Evolutionary conservation across 2,329 filamentous ascomycete species (phyloP).

Genomic region (Fusarium solani-melongenae): DNA sequence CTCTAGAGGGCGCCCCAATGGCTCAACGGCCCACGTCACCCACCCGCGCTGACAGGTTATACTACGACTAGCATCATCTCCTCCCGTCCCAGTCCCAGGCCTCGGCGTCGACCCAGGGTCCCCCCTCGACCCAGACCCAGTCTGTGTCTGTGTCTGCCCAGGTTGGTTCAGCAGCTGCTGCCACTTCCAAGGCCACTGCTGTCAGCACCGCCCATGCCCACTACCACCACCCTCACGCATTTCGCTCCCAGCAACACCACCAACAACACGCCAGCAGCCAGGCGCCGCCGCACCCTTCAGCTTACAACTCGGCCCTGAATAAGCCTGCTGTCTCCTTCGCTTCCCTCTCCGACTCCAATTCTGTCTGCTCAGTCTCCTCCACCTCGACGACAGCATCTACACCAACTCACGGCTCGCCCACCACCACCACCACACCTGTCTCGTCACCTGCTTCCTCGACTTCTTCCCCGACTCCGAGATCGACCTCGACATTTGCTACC

Average conservation of each 20-base stretch:
- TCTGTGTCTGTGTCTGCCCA: neutral
- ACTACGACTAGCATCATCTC: slow-evolving; percentile 36
- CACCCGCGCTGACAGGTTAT: slow-evolving; percentile 41
- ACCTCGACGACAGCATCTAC: slow-evolving; percentile 33
- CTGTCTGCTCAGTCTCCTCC: slow-evolving; percentile 29
- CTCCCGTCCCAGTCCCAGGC: slow-evolving; percentile 19
- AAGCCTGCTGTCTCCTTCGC: slow-evolving; percentile 36
- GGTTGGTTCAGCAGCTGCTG: slow-evolving; percentile 22
- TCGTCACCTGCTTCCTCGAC: slow-evolving; percentile 34
- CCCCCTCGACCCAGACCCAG: slow-evolving; percentile 6
- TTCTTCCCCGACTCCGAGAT: slow-evolving; percentile 36
- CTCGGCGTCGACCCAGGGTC: slow-evolving; percentile 19
- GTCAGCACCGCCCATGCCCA: slow-evolving; percentile 11
- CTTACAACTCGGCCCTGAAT: slow-evolving; percentile 38
- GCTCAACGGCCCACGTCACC: slow-evolving; percentile 43
- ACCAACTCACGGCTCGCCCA: slow-evolving; percentile 30
- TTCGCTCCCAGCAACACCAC: slow-evolving; percentile 33
- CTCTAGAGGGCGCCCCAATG: slow-evolving; percentile 24
- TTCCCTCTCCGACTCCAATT: slow-evolving; percentile 35
- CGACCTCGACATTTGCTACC: slow-evolving; percentile 31
- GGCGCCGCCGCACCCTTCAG: slow-evolving; percentile 32
- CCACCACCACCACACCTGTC: slow-evolving; percentile 29
- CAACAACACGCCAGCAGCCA: slow-evolving; percentile 35
- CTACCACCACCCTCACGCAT: slow-evolving; percentile 30
- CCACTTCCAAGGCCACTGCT: slow-evolving; percentile 11